Conservation (phyloP, 371 early-diverging fungal genomes). For the Apophysomyces variabilis region DNA sequence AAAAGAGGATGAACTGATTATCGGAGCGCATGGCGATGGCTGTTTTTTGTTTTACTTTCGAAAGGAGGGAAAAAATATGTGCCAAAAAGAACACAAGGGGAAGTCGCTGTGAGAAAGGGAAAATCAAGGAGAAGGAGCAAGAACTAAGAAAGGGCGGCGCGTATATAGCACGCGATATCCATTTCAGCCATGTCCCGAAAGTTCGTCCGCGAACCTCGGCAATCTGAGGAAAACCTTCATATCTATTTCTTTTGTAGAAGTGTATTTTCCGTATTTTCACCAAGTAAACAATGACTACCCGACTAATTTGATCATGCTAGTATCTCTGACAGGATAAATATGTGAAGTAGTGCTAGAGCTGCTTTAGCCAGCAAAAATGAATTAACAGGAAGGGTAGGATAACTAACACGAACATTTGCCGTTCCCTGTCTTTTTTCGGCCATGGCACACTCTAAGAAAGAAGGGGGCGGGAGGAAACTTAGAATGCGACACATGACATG, state of each 20-base stretch:
- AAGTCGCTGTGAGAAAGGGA: neutral
- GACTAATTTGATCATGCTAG: no score
- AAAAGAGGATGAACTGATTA: conserved; percentile 3
- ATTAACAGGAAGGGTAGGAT: neutral
- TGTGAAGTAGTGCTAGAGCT: no score
- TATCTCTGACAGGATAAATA: no score
- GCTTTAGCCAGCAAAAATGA: no score
- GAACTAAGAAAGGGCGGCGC: conserved; percentile 4
- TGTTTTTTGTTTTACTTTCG: neutral
- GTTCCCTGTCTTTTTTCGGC: no score
- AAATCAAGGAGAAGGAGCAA: neutral
- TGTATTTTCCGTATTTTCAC: neutral
- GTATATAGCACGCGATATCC: conserved; percentile 8
- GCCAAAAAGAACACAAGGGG: conserved; percentile 8
- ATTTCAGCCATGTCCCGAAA: neutral
- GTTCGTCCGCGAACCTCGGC: conserved; percentile 3
- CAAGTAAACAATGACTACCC: neutral
- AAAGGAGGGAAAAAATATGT: neutral
- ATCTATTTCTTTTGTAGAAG: neutral
- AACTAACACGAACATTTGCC: neutral
- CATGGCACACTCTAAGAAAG: neutral
- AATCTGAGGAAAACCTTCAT: conserved; percentile 4
- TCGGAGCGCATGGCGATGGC: neutral
- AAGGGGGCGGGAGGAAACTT: neutral
- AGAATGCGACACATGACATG: neutral